phyloP scores from a whole-genome alignment of 164 flowering plant species.

The Santalum album region DNA sequence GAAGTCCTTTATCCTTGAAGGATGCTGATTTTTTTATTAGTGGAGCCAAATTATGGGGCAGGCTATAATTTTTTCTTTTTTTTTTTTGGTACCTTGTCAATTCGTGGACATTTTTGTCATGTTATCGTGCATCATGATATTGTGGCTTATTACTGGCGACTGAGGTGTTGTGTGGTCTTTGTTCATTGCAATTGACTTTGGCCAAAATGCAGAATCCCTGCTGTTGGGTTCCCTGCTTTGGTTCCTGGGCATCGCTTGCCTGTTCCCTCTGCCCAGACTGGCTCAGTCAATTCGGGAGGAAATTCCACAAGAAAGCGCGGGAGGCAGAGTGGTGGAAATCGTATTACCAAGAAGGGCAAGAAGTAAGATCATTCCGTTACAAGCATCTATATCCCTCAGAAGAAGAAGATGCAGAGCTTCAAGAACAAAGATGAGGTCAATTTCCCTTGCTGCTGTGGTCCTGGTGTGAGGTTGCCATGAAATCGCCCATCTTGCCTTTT shows the following conservation, averaged over 20 bases:
- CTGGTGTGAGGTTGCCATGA: slow-evolving; percentile 4
- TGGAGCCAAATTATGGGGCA: too few species aligned
- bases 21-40: too few species aligned
- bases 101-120: too few species aligned
- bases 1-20: too few species aligned
- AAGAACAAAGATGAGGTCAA: slow-evolving; percentile 50
- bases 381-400: slow-evolving; percentile 13
- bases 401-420: slow-evolving; percentile 61
- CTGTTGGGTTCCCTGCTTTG: slow-evolving; percentile 99
- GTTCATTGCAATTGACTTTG: background rate
- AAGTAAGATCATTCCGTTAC: slow-evolving; percentile 18
- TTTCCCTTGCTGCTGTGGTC: slow-evolving; percentile 4
- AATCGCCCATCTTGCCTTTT: too few species aligned
- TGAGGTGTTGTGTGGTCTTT: too few species aligned
- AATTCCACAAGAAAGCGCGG: slow-evolving; percentile 21
- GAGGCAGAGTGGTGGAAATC: slow-evolving; percentile 22
- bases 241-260: slow-evolving; percentile 76
- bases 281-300: slow-evolving; percentile 23
- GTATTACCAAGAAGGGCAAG: slow-evolving; percentile 30
- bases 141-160: too few species aligned
- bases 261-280: slow-evolving; percentile 36
- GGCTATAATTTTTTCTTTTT: too few species aligned
- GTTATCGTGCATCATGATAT: too few species aligned
- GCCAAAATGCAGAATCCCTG: slow-evolving; percentile 81
- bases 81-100: too few species aligned